Evolutionary conservation across 2,329 filamentous ascomycete genomes (phyloP), one percentile per base, ranked within the genome.

Genomic region (Thermoascus crustaceus): DNA sequence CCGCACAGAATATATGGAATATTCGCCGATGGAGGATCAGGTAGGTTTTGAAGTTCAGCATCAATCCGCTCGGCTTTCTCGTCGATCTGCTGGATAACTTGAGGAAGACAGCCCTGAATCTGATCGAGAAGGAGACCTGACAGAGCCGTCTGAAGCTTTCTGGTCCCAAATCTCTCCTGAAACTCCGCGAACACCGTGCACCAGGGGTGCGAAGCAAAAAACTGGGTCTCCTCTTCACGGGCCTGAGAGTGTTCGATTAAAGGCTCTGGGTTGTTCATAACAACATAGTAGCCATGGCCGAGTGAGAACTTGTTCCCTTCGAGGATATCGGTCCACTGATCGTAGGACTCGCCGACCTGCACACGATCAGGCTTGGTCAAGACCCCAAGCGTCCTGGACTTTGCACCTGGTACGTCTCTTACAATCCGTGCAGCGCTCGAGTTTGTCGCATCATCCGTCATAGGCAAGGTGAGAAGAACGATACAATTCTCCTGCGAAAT

Each of bases 351-450:
- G 0, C 69, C 69, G 0, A 61, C 53, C 0, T 76, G 72, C 0
- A 87, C 60, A 0, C 82, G 71, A 42, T 94, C 88, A 0, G 87
- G 86, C 50, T 94, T 94, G 0, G 87, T 94, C 10, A 94, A 69
- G 0, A 94, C 82, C 0, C 85, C 85, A 35, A 84, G 69, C 1
- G 79, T 83, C 1, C 80, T 69, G 3, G 66, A 43, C 2, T 72
- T 66, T 0, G 80, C 81, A 1, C 66, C 66, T 9, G 40, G 42
- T 1, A 75, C 61, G 26, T 70, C 56, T 19, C 75, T 60, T 45
- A 88, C 76, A 2, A 85, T 68, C 0, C 72, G 70, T 7, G 82
- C 76, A 0, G 84, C 82, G 1, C 72, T 80, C 0, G 82, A 89
- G 9, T 80, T 88, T 2, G 84, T 79, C 0, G 84, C 74, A 38